Conservation (phyloP, 805 yeast species). For the Nakazawaea wickerhamii region DNA sequence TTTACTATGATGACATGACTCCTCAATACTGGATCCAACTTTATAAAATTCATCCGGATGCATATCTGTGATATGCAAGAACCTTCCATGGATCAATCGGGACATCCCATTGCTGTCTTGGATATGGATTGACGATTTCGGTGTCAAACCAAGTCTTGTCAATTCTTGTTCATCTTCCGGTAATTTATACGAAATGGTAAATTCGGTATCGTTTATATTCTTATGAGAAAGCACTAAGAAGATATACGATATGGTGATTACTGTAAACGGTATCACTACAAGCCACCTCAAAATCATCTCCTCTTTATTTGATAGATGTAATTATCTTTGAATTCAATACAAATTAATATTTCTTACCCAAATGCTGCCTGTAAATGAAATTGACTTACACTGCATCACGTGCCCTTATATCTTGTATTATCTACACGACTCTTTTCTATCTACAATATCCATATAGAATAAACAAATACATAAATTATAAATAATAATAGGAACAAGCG, state of each 20-base stretch:
- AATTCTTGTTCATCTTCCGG: slow-evolving; percentile 24
- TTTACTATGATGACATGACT: slow-evolving; percentile 47
- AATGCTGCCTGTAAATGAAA: no score
- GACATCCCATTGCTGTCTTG: slow-evolving; percentile 17
- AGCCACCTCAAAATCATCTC: neutral
- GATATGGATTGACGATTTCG: slow-evolving; percentile 31
- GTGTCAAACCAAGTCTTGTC: slow-evolving; percentile 33
- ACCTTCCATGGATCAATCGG: slow-evolving; percentile 58
- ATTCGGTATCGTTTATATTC: neutral
- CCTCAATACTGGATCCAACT: slow-evolving; percentile 42
- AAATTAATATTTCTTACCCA: no score
- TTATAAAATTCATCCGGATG: slow-evolving; percentile 75
- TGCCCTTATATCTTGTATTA: no score
- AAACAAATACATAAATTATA: no score
- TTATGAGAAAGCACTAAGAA: neutral
- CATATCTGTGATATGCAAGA: slow-evolving; percentile 80
- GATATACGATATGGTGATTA: neutral
- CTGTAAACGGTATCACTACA: neutral
- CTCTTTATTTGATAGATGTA: no score
- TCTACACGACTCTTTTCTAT: no score
- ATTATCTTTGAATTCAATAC: no score
- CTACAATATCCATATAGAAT: no score
- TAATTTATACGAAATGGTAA: neutral
- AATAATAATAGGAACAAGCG: no score
- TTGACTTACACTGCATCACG: no score